Evolutionary conservation across 179 eudicot species (phyloP).

Genomic region (Sideroxylon spinosum): DNA sequence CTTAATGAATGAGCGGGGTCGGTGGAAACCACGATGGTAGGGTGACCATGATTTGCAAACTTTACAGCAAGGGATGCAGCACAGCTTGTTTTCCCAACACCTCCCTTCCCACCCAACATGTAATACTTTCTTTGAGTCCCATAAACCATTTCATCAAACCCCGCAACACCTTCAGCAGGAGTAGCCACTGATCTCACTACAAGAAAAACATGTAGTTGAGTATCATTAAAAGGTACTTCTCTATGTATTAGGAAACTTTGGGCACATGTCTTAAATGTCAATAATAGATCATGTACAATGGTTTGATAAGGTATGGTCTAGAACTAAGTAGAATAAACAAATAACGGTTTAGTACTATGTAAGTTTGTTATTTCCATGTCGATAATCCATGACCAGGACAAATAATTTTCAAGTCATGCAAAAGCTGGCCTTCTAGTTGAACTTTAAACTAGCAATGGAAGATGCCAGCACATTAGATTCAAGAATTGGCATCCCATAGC

Average conservation of each 20-base stretch:
- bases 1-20: slow-evolving; percentile 86
- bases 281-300: too few relatives aligned
- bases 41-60: slow-evolving; percentile 69
- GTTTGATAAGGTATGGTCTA: not conserved
- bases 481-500: not conserved
- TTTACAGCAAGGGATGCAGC: slow-evolving; percentile 76
- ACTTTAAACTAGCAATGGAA: not conserved
- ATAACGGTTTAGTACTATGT: not conserved
- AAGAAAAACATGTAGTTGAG: not conserved
- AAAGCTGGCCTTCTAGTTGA: not conserved
- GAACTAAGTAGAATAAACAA: not conserved
- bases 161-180: slow-evolving; percentile 6
- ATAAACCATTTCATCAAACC: slow-evolving; percentile 4
- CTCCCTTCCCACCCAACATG: slow-evolving; percentile 84
- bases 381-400: not conserved
- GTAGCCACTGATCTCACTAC: not conserved
- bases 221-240: not conserved
- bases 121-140: slow-evolving; percentile 46
- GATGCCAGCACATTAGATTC: not conserved
- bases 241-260: not conserved
- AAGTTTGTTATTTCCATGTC: not conserved
- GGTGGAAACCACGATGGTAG: slow-evolving; percentile 72
- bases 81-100: slow-evolving; percentile 80
- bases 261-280: not conserved
- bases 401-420: not conserved